These are phyloP conservation scores for Sarocladium brachiariae DNA, from an alignment of 2,329 filamentous ascomycete species.

Conservation along the genomic window DNA sequence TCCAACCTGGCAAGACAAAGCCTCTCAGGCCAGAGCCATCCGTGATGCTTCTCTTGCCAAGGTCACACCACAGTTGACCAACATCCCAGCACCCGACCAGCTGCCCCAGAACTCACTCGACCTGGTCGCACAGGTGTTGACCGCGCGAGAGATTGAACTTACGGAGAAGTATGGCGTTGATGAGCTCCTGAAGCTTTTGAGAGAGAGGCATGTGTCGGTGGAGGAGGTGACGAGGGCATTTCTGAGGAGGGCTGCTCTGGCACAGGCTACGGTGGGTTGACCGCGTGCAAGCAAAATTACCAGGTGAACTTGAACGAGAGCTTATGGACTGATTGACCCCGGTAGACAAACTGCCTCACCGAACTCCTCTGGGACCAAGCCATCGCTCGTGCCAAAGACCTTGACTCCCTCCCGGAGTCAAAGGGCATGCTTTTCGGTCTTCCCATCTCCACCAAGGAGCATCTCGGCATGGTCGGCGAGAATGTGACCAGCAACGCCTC, in stretches of 20 bases:
- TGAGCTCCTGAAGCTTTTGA: constrained; percentile 5
- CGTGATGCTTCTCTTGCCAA: constrained; percentile 20
- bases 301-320: background rate
- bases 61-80: constrained; percentile 19
- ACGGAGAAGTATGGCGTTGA: constrained; percentile 6
- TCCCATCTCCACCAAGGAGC: constrained; percentile 35
- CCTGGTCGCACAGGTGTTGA: constrained; percentile 18
- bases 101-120: constrained; percentile 17
- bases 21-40: constrained; percentile 1
- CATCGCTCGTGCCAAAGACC: constrained; percentile 24
- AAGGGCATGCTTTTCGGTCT: constrained; percentile 38
- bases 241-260: constrained; percentile 12
- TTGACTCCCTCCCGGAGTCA: constrained; percentile 26
- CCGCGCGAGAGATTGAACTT: constrained; percentile 12
- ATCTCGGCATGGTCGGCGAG: constrained; percentile 28
- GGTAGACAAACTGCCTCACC: constrained; percentile 26
- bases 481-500: constrained; percentile 23
- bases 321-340: constrained; percentile 8
- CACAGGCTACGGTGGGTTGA: constrained; percentile 8
- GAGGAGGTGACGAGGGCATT: constrained; percentile 12
- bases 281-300: no score
- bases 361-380: constrained; percentile 29
- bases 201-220: constrained; percentile 6
- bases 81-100: constrained; percentile 14
- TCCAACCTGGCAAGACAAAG: constrained; percentile 4